phyloP scores from a whole-genome alignment of 805 yeast genomes.

The Wickerhamiella galacta region DNA sequence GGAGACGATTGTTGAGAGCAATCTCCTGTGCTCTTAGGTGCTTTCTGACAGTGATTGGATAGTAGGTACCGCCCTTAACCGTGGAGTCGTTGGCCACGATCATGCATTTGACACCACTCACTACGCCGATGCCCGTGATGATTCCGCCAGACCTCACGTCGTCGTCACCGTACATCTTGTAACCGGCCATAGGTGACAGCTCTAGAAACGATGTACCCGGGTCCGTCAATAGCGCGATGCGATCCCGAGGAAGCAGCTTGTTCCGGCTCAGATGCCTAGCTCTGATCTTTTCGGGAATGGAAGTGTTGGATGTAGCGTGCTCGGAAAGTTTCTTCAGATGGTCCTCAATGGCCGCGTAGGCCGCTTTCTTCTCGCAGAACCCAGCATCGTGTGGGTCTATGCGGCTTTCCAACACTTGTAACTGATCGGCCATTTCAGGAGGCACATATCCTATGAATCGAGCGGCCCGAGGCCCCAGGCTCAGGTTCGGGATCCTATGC shows the following conservation, averaged over 20 bases:
- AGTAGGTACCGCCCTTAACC: constrained; percentile 22
- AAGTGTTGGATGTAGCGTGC: constrained; percentile 8
- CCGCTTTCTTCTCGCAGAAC: constrained; percentile 12
- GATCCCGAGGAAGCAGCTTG: constrained; percentile 19
- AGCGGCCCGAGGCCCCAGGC: too few species aligned
- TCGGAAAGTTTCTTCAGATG: constrained; percentile 34
- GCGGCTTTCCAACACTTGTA: constrained; percentile 7
- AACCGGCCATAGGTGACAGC: constrained; percentile 19
- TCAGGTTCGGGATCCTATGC: too few species aligned
- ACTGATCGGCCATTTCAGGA: not conserved
- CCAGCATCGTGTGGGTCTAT: constrained; percentile 14
- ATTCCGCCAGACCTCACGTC: constrained; percentile 21
- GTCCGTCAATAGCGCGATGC: constrained; percentile 18
- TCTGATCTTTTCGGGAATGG: constrained; percentile 18
- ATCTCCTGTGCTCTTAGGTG: constrained; percentile 21
- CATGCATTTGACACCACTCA: constrained; percentile 17
- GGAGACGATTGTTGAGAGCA: constrained; percentile 19
- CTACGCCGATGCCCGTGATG: constrained; percentile 21
- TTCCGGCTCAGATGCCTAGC: constrained; percentile 17
- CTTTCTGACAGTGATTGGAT: constrained; percentile 21
- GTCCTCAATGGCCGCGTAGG: constrained; percentile 54
- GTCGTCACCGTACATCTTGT: constrained; percentile 18
- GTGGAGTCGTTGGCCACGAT: constrained; percentile 21
- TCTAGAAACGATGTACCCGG: constrained; percentile 20
- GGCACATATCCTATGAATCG: not conserved